phyloP scores from a whole-genome alignment of 2,329 filamentous ascomycete species.

The Leptosphaerulina australis region DNA sequence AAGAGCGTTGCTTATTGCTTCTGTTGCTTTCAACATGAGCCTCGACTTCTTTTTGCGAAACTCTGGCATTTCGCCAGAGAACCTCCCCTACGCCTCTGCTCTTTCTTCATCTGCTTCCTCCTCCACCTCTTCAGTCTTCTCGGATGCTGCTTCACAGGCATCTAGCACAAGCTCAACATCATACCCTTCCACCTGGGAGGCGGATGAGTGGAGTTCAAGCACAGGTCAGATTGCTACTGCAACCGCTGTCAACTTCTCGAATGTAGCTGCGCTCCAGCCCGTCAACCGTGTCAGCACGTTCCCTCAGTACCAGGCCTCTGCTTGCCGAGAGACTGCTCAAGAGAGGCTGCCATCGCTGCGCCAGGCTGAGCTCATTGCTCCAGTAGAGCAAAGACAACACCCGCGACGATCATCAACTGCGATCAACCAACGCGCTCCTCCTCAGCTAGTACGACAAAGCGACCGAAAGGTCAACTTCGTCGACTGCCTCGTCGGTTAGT shows the following conservation, averaged over 20 bases:
- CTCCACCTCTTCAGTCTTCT: slow-evolving; percentile 79
- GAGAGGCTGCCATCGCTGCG: slow-evolving; percentile 44
- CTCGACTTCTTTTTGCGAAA: slow-evolving; percentile 43
- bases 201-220: slow-evolving; percentile 44
- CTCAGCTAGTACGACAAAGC: slow-evolving; percentile 80
- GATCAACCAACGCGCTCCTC: slow-evolving; percentile 67
- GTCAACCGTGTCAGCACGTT: slow-evolving; percentile 46
- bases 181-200: slow-evolving; percentile 61
- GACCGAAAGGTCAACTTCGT: slow-evolving; percentile 96
- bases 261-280: slow-evolving; percentile 36
- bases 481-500: slow-evolving; percentile 96
- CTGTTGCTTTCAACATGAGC: slow-evolving; percentile 46
- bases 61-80: slow-evolving; percentile 46
- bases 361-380: slow-evolving; percentile 54
- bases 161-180: slow-evolving; percentile 69
- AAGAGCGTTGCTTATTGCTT: slow-evolving; percentile 28
- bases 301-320: slow-evolving; percentile 47
- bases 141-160: slow-evolving; percentile 69
- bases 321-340: slow-evolving; percentile 43
- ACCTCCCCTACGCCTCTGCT: slow-evolving; percentile 69
- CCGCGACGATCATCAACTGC: slow-evolving; percentile 63
- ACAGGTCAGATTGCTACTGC: slow-evolving; percentile 29
- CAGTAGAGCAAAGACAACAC: slow-evolving; percentile 67
- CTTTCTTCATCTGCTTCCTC: slow-evolving; percentile 77
- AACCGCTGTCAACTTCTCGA: slow-evolving; percentile 31